These are phyloP conservation scores for Neurospora sp. DNA, from an alignment of 495 filamentous ascomycete species.

Conservation along the genomic window DNA sequence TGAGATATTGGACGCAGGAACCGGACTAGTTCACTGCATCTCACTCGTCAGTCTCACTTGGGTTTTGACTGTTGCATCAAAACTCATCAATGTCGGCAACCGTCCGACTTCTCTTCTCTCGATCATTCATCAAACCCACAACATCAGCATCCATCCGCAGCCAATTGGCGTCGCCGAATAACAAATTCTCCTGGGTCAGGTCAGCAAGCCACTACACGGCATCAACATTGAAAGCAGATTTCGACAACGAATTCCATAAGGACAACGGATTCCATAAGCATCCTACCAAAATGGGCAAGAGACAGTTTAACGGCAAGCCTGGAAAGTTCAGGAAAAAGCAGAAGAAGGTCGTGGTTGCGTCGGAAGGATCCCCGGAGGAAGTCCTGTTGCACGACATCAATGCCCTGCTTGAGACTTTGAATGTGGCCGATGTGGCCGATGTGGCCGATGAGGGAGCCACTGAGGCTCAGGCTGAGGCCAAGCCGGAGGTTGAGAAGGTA, in stretches of 20 bases:
- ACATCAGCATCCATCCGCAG: background rate
- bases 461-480: background rate
- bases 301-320: conserved; percentile 5
- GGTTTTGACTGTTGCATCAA: background rate
- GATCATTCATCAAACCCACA: background rate
- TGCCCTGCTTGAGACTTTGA: conserved; percentile 46
- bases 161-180: background rate
- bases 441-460: conserved; percentile 3
- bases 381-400: conserved; percentile 64
- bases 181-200: background rate
- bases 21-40: background rate
- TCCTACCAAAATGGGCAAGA: background rate
- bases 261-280: background rate
- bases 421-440: conserved; percentile 25
- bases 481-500: conserved; percentile 2
- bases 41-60: background rate
- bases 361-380: conserved; percentile 52
- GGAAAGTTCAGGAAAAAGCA: conserved; percentile 13
- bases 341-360: conserved; percentile 8
- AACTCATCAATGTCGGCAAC: background rate
- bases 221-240: background rate
- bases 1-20: background rate
- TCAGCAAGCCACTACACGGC: background rate
- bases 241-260: background rate
- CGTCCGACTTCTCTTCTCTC: background rate